Base-by-base conservation (phyloP, 805 yeast species). In the Sugiyamaella americana region DNA sequence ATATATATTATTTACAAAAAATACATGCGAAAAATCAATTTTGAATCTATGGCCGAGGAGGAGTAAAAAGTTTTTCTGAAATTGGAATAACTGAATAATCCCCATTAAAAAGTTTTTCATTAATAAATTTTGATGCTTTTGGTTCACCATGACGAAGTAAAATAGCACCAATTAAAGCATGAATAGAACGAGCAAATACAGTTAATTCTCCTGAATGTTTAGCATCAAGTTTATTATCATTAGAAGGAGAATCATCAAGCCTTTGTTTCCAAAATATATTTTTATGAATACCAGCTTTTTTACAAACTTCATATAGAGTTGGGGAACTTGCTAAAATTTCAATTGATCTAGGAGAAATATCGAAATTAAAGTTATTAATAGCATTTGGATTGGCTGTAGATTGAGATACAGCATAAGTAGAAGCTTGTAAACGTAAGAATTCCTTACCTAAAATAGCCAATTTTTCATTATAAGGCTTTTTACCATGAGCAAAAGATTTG, bases 401-500 rank as follows among this genome's bases (percentile, higher is more conserved):
- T 23, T 45, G 53, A 16, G 49, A 41, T 5, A 51, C 49, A 13
- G 59, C 58, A 44, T 47, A 49, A 19, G 41, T 43, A 19, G 37
- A 11, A 11, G 58, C 45, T 41, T 58, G 53, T 40, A 63, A 32
- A 20, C 65, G 54, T 23, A 66, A 52, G 41, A 62, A 56, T 47
- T 59, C 58, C 34, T 54, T 56, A 34, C 69, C 97, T 62, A 87
- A 68, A 38, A 82, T 75, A 17, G 87, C 73, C 57, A 91, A 71
- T 63, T 83, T 84, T 62, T 88, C 96, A 67, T 89, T 91, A 68
- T 85, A 87, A 5, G 97, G 96, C 57, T 82, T 79, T 52, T 76
- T 71, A 6, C 96, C 97, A 67, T 87, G 94, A 3, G 94, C 95
- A 72, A 88, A 91, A 19, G 96, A 86, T 68, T 91, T 91, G 69